phyloP scores from a whole-genome alignment of 768 basidiomycete species.

The Kwoniella mangroviensis region DNA sequence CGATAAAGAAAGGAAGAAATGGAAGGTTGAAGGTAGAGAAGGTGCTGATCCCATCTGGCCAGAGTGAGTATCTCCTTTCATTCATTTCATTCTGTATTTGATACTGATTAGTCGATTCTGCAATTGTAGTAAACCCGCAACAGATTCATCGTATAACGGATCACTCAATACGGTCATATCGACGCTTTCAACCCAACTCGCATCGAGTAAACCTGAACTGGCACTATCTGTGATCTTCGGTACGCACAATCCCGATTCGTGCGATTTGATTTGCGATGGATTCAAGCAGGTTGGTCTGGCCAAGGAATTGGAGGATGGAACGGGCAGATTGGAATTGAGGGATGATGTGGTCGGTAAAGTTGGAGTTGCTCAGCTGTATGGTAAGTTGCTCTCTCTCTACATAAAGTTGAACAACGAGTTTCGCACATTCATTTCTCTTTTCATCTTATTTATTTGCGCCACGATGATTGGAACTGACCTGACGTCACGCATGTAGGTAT shows the following conservation, averaged over 20 bases:
- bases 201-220: slow-evolving; percentile 36
- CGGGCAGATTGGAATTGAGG: slow-evolving; percentile 60
- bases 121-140: slow-evolving; percentile 56
- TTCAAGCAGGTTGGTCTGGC: slow-evolving; percentile 68
- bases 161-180: slow-evolving; percentile 67
- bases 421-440: neutral
- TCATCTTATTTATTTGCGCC: neutral
- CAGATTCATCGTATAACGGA: slow-evolving; percentile 73
- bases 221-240: slow-evolving; percentile 76
- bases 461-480: neutral
- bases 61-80: slow-evolving; percentile 37
- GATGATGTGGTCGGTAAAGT: slow-evolving; percentile 70
- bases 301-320: slow-evolving; percentile 38
- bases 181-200: slow-evolving; percentile 62
- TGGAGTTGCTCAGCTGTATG: slow-evolving; percentile 80
- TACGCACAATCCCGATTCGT: slow-evolving; percentile 81
- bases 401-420: no score
- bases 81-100: neutral
- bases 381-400: slow-evolving; percentile 59
- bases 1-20: slow-evolving; percentile 65
- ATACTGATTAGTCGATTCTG: neutral
- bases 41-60: slow-evolving; percentile 56
- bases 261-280: slow-evolving; percentile 66
- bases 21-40: slow-evolving; percentile 48
- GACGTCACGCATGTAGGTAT: slow-evolving; percentile 65